Evolutionary conservation across 495 filamentous ascomycete species (phyloP).

Genomic region (Penicillium antarcticum): DNA sequence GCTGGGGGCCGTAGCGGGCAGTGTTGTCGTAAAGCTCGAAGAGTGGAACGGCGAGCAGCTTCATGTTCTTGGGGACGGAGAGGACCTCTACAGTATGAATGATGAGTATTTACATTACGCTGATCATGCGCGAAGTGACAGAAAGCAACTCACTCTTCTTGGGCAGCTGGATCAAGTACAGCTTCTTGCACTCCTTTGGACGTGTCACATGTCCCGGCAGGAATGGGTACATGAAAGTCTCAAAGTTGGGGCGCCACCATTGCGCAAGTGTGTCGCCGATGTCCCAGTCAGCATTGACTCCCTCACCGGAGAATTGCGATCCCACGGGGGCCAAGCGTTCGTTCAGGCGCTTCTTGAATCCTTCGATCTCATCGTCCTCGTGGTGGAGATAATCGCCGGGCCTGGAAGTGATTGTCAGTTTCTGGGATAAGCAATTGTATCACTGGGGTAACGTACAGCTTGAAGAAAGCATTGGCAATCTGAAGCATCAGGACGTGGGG

Average conservation of each 20-base stretch:
- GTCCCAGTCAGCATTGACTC: constrained; percentile 86
- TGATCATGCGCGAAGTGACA: background rate
- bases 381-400: constrained; percentile 93
- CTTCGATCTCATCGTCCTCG: constrained; percentile 85
- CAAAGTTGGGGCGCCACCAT: constrained; percentile 98
- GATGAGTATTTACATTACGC: background rate
- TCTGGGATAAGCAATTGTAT: background rate
- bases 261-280: constrained; percentile 92
- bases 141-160: constrained; percentile 67
- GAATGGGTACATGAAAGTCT: constrained; percentile 99
- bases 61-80: constrained; percentile 99
- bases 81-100: constrained; percentile 68
- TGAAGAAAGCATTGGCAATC: constrained; percentile 99
- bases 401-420: constrained; percentile 30
- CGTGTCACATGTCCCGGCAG: constrained; percentile 91
- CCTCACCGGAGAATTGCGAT: constrained; percentile 79
- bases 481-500: constrained; percentile 98
- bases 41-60: constrained; percentile 90
- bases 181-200: constrained; percentile 98
- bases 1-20: constrained; percentile 87
- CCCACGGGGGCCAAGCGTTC: constrained; percentile 90
- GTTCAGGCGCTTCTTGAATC: constrained; percentile 89
- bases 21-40: constrained; percentile 99
- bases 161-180: constrained; percentile 93
- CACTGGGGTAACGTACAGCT: constrained; percentile 55